phyloP scores from a whole-genome alignment of 2,329 filamentous ascomycete species.

The Pseudogymnoascus sp. region DNA sequence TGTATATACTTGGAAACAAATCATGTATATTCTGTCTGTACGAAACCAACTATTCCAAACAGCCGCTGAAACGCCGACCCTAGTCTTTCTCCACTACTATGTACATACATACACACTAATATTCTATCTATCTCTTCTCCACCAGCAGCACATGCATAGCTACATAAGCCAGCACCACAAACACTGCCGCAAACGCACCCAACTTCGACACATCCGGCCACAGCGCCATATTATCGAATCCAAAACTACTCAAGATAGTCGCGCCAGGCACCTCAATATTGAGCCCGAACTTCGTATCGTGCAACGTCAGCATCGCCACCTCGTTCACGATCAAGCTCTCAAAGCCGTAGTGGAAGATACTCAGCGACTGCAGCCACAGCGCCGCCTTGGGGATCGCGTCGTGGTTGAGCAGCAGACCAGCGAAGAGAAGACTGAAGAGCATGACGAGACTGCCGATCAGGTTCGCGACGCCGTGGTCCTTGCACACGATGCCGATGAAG shows the following conservation, averaged over 20 bases:
- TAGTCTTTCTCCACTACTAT: background rate
- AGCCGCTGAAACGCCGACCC: background rate
- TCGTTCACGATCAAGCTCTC: slow-evolving; percentile 97
- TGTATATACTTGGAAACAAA: background rate
- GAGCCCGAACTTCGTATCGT: slow-evolving; percentile 91
- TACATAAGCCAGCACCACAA: slow-evolving; percentile 78
- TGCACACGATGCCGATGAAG: slow-evolving; percentile 93
- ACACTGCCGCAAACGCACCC: slow-evolving; percentile 70
- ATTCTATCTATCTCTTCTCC: slow-evolving; percentile 60
- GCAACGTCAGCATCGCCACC: slow-evolving; percentile 77
- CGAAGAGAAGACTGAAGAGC: slow-evolving; percentile 93
- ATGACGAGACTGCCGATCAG: slow-evolving; percentile 91
- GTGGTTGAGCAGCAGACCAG: slow-evolving; percentile 87
- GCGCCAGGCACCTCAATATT: slow-evolving; percentile 95
- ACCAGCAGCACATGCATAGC: slow-evolving; percentile 93
- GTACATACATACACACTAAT: slow-evolving; percentile 10
- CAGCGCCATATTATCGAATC: slow-evolving; percentile 79
- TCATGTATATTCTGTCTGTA: slow-evolving; percentile 2
- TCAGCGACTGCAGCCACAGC: slow-evolving; percentile 84
- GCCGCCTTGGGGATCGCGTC: slow-evolving; percentile 81
- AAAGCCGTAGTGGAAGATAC: slow-evolving; percentile 97
- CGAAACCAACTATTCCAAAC: background rate
- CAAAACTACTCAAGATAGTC: slow-evolving; percentile 88
- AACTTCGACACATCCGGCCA: slow-evolving; percentile 80
- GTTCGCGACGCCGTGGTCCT: slow-evolving; percentile 84